phyloP scores from a whole-genome alignment of 306 rosid species.

The Albizia julibrissin region DNA sequence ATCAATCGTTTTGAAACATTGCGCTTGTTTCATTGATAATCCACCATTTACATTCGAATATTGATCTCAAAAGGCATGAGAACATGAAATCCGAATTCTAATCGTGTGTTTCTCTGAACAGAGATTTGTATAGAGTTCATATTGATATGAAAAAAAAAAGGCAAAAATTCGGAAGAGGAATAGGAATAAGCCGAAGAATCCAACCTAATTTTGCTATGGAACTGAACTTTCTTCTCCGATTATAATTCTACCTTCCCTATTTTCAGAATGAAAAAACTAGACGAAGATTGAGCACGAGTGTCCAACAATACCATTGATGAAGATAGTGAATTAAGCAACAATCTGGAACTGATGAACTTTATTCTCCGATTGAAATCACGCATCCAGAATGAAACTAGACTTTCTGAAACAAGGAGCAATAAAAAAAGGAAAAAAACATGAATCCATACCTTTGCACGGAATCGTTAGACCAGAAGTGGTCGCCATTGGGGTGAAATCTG shows the following conservation, averaged over 20 bases:
- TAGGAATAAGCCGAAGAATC: background rate
- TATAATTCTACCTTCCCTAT: background rate
- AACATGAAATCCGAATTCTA: background rate
- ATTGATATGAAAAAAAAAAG: background rate
- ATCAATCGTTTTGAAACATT: background rate
- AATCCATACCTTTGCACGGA: slow-evolving; percentile 33
- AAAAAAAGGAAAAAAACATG: too few relatives aligned
- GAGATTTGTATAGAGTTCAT: background rate
- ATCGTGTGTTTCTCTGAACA: background rate
- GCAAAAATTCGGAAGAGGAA: background rate
- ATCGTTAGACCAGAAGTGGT: slow-evolving; percentile 30
- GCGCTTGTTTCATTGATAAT: background rate
- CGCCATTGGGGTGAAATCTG: slow-evolving; percentile 10
- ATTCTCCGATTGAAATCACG: too few relatives aligned
- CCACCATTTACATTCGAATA: background rate
- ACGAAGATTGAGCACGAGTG: background rate
- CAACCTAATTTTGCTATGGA: background rate
- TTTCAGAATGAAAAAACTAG: background rate
- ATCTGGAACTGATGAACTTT: too few relatives aligned
- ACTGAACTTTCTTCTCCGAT: background rate
- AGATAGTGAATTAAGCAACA: too few relatives aligned
- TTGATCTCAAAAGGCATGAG: background rate
- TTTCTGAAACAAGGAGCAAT: background rate
- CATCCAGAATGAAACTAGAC: too few relatives aligned
- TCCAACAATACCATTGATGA: too few relatives aligned